These are phyloP conservation scores for Pyrenophora tritici-repentis DNA, from an alignment of 2,329 filamentous ascomycete genomes.

Conservation along the genomic window DNA sequence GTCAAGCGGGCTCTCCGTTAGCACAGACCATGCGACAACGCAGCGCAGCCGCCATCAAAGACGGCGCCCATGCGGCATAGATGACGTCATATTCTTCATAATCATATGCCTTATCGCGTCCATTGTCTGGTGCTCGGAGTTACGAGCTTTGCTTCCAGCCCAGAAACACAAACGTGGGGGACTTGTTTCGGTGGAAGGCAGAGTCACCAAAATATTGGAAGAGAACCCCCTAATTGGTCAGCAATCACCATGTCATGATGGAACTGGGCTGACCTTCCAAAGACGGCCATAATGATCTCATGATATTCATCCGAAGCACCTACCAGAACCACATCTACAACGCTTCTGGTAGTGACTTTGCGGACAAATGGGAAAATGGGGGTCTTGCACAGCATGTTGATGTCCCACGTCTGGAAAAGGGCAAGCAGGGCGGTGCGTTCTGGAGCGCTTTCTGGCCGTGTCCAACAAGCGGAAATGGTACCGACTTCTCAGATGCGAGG, in stretches of 20 bases:
- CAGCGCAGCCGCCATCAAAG: neutral
- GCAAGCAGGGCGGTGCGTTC: constrained; percentile 82
- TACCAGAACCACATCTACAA: constrained; percentile 81
- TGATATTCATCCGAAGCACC: constrained; percentile 68
- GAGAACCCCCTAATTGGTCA: constrained; percentile 50
- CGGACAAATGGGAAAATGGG: constrained; percentile 73
- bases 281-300: constrained; percentile 92
- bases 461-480: constrained; percentile 63
- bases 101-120: constrained; percentile 13
- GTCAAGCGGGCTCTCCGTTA: neutral
- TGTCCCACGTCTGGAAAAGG: constrained; percentile 72
- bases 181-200: constrained; percentile 32
- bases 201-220: constrained; percentile 43
- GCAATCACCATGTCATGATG: constrained; percentile 7
- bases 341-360: constrained; percentile 62
- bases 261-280: constrained; percentile 22
- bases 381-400: constrained; percentile 75
- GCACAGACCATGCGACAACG: constrained; percentile 1
- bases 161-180: neutral
- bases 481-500: constrained; percentile 74
- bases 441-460: constrained; percentile 88
- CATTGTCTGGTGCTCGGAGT: constrained; percentile 8
- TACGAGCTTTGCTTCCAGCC: neutral
- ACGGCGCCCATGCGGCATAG: neutral
- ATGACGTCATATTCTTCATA: constrained; percentile 1